A percentile compares a stretch with the other conserved stretches of the same genome.
These are phyloP conservation scores for Phalaenopsis hybrid DNA, from an alignment of 116 monocot species.

Conservation along the genomic window DNA sequence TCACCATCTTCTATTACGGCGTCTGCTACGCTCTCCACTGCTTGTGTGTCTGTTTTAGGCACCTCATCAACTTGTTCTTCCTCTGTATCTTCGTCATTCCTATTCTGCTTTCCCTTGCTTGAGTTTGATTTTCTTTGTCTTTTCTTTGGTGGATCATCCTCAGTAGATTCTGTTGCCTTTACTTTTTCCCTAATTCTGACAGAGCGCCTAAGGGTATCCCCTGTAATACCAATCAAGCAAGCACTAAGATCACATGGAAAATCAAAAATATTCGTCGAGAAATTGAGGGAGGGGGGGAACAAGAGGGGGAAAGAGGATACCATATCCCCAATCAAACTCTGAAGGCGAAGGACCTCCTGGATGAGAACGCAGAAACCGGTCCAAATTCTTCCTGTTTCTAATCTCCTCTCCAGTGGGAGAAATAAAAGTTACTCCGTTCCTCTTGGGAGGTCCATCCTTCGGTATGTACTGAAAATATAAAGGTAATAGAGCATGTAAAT, in stretches of 20 bases:
- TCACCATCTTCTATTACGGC: constrained; percentile 28
- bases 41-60: constrained; percentile 1
- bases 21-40: constrained; percentile 6
- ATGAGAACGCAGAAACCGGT: constrained; percentile 15
- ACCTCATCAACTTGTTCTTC: constrained; percentile 6
- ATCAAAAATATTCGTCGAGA: neutral
- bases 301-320: constrained; percentile 11
- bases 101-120: constrained; percentile 2
- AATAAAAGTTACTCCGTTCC: constrained; percentile 24
- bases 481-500: neutral
- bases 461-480: constrained; percentile 12
- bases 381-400: constrained; percentile 15
- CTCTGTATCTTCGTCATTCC: constrained; percentile 1
- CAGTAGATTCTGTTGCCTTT: constrained; percentile 18
- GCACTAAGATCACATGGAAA: neutral
- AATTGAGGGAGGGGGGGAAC: neutral
- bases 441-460: constrained; percentile 16
- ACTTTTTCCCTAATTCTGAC: constrained; percentile 21
- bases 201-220: constrained; percentile 31
- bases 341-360: constrained; percentile 18
- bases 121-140: constrained; percentile 13
- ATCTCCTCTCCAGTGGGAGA: constrained; percentile 30
- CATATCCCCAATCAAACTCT: constrained; percentile 30
- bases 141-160: constrained; percentile 11
- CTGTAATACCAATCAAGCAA: constrained; percentile 8